Evolutionary conservation across 2,329 filamentous ascomycete genomes (phyloP).

Genomic region (Erysiphe pulchra): DNA sequence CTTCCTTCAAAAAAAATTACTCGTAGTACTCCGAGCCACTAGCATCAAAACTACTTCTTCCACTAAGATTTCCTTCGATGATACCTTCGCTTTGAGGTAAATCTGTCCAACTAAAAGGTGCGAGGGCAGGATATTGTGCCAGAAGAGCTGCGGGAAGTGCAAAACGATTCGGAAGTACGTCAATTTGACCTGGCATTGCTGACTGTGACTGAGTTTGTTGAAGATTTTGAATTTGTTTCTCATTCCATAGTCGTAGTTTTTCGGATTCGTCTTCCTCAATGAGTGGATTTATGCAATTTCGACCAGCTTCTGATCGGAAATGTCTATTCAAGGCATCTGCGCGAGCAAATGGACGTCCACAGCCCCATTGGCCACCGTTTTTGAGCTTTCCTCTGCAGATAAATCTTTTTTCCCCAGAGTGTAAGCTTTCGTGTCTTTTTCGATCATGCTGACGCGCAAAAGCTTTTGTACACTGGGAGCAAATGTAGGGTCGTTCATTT

Average conservation of each 20-base stretch:
- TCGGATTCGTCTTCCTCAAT: slow-evolving; percentile 82
- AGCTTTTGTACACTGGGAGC: slow-evolving; percentile 86
- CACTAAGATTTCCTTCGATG: slow-evolving; percentile 51
- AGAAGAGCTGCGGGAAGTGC: slow-evolving; percentile 66
- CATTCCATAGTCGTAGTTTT: slow-evolving; percentile 47
- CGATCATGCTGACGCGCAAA: slow-evolving; percentile 94
- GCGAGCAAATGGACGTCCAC: slow-evolving; percentile 74
- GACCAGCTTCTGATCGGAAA: slow-evolving; percentile 83
- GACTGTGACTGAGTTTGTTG: slow-evolving; percentile 38
- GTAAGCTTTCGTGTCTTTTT: slow-evolving; percentile 86
- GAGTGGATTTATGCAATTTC: slow-evolving; percentile 91
- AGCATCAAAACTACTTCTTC: slow-evolving; percentile 57
- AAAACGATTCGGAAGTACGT: slow-evolving; percentile 36
- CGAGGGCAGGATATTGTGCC: slow-evolving; percentile 81
- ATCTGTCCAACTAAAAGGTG: slow-evolving; percentile 63
- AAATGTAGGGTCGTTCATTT: slow-evolving; percentile 90
- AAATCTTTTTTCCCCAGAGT: slow-evolving; percentile 96
- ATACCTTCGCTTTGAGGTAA: slow-evolving; percentile 36
- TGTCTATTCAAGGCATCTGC: slow-evolving; percentile 85
- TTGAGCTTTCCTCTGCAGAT: slow-evolving; percentile 84
- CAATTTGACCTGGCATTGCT: slow-evolving; percentile 31
- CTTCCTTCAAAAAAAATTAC: slow-evolving; percentile 29
- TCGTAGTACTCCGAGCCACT: slow-evolving; percentile 45
- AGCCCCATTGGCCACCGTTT: slow-evolving; percentile 67
- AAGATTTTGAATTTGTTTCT: slow-evolving; percentile 43